Percentiles rank a stretch among this genome's conserved stretches.
Evolutionary conservation across 441 rosid species (phyloP).

Genomic region (Biscutella laevigata): DNA sequence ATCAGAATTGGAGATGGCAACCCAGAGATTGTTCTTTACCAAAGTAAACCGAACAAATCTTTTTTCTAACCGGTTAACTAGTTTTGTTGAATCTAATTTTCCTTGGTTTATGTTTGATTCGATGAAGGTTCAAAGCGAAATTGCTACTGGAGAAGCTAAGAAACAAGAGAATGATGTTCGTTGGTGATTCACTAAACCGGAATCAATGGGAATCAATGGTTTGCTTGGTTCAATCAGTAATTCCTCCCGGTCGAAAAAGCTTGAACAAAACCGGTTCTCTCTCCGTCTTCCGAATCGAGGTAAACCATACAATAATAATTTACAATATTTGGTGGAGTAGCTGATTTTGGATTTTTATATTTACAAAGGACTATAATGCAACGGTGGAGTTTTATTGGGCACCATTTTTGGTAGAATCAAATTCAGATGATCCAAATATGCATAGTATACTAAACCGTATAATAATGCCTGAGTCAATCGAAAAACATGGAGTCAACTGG

Average conservation of each 20-base stretch:
- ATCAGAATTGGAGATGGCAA: slow-evolving; percentile 58
- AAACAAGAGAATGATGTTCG: slow-evolving; percentile 94
- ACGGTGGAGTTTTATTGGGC: slow-evolving; percentile 97
- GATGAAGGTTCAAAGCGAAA: slow-evolving; percentile 58
- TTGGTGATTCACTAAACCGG: slow-evolving; percentile 82
- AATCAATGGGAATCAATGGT: slow-evolving; percentile 98
- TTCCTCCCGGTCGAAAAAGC: slow-evolving; percentile 64
- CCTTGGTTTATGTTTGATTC: background rate
- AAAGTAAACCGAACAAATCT: slow-evolving; percentile 28
- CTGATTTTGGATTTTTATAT: background rate
- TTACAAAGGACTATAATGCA: slow-evolving; percentile 64
- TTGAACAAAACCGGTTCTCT: slow-evolving; percentile 66
- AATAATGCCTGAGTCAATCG: slow-evolving; percentile 83
- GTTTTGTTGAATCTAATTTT: background rate
- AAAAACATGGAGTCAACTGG: slow-evolving; percentile 73
- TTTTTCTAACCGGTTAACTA: background rate
- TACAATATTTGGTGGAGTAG: slow-evolving; percentile 13
- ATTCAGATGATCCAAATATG: slow-evolving; percentile 76
- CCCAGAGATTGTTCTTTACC: slow-evolving; percentile 49
- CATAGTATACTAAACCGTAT: slow-evolving; percentile 81
- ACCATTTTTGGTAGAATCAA: slow-evolving; percentile 81
- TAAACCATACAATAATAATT: no score
- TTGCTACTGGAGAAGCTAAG: slow-evolving; percentile 66
- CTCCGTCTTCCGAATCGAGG: slow-evolving; percentile 63
- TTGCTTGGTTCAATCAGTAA: slow-evolving; percentile 71